phyloP scores from a whole-genome alignment of 371 early-diverging fungal species.

The Mucor irregularis region DNA sequence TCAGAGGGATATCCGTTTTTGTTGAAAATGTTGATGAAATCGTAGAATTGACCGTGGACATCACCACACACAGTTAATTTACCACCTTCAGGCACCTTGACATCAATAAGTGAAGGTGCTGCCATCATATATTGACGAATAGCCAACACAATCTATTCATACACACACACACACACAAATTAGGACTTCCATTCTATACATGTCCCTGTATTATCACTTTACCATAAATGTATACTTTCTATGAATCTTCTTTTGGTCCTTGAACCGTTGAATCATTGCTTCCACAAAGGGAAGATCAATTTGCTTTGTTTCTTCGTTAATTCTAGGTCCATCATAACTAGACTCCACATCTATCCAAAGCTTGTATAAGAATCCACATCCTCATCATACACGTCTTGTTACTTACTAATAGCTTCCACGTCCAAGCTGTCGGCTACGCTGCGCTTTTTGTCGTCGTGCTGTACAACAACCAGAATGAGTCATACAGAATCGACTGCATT shows the following conservation, averaged over 20 bases:
- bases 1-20: constrained; percentile 86
- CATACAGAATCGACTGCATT: not conserved
- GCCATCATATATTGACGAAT: constrained; percentile 70
- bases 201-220: not conserved
- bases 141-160: constrained; percentile 72
- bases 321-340: constrained; percentile 65
- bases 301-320: constrained; percentile 55
- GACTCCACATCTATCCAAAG: constrained; percentile 64
- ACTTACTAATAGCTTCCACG: constrained; percentile 48
- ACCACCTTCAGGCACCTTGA: constrained; percentile 72
- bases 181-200: not conserved
- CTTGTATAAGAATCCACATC: no score
- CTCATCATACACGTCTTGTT: no score
- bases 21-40: constrained; percentile 92
- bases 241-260: constrained; percentile 89
- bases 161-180: not conserved
- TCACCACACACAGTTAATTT: constrained; percentile 97
- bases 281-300: constrained; percentile 80
- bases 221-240: constrained; percentile 83
- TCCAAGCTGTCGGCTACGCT: constrained; percentile 55
- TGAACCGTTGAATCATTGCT: constrained; percentile 76
- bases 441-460: constrained; percentile 28
- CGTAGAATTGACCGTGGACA: constrained; percentile 99
- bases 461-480: not conserved
- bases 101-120: constrained; percentile 82